A percentile compares a stretch with the other conserved stretches of the same genome.
Evolutionary conservation across 2,329 filamentous ascomycete species (phyloP).

Genomic region (Cladophialophora carrionii): DNA sequence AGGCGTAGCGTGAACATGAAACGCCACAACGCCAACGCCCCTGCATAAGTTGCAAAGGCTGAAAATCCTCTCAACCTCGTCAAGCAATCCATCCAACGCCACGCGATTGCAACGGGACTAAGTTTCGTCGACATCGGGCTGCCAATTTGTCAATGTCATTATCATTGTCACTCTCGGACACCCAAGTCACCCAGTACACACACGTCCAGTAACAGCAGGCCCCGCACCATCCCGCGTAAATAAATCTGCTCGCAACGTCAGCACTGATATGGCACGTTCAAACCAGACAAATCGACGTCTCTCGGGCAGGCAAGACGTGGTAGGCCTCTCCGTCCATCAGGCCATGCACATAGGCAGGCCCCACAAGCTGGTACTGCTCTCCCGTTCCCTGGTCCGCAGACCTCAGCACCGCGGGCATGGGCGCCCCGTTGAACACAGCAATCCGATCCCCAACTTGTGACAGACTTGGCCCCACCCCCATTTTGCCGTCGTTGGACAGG

Average conservation of each 20-base stretch:
- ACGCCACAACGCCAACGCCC: background rate
- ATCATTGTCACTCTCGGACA: background rate
- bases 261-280: background rate
- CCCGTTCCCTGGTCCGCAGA: background rate
- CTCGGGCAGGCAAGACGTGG: background rate
- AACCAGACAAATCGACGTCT: background rate
- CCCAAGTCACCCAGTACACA: background rate
- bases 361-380: background rate
- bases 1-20: background rate
- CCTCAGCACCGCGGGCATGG: slow-evolving; percentile 1
- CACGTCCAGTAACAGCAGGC: background rate
- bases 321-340: background rate
- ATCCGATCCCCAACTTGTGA: background rate
- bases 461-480: background rate
- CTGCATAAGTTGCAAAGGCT: slow-evolving; percentile 5
- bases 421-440: background rate
- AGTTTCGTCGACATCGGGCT: background rate
- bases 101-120: background rate
- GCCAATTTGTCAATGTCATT: background rate
- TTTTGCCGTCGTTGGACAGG: background rate
- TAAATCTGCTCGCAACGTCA: background rate
- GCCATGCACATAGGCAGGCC: background rate
- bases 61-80: background rate
- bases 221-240: background rate
- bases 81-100: background rate